Conservation (phyloP, 176 grass and related monocot species). For the Raddia distichophylla region DNA sequence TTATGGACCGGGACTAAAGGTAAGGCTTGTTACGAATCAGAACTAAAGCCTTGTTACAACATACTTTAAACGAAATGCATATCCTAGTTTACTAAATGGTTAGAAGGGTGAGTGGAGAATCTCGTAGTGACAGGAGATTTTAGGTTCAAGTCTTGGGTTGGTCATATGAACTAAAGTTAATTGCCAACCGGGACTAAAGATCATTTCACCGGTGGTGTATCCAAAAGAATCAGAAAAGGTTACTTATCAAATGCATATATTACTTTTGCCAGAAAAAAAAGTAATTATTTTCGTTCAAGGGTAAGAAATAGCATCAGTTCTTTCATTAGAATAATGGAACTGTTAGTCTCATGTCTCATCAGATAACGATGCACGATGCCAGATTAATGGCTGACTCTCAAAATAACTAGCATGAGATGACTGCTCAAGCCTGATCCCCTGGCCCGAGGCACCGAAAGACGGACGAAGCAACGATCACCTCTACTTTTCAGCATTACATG, state of each 20-base stretch:
- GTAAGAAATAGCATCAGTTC: neutral
- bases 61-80: too few relatives aligned
- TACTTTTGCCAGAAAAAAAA: neutral
- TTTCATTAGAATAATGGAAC: neutral
- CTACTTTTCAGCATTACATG: neutral
- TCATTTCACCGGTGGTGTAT: neutral
- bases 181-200: too few relatives aligned
- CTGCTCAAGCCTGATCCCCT: neutral
- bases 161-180: too few relatives aligned
- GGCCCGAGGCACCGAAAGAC: too few relatives aligned
- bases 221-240: neutral
- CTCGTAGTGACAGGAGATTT: too few relatives aligned
- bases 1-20: too few relatives aligned
- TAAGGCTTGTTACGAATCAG: too few relatives aligned
- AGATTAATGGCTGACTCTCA: neutral
- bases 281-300: neutral
- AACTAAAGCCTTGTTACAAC: too few relatives aligned
- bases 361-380: neutral
- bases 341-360: neutral
- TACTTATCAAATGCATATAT: constrained; percentile 3
- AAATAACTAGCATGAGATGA: neutral
- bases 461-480: too few relatives aligned
- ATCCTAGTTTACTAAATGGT: too few relatives aligned
- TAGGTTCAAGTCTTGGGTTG: too few relatives aligned
- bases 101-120: too few relatives aligned